A percentile compares a stretch with the other conserved stretches of the same genome.
These are phyloP conservation scores for Cladochytrium tenue DNA, from an alignment of 371 early-diverging fungal genomes.

Conservation along the genomic window DNA sequence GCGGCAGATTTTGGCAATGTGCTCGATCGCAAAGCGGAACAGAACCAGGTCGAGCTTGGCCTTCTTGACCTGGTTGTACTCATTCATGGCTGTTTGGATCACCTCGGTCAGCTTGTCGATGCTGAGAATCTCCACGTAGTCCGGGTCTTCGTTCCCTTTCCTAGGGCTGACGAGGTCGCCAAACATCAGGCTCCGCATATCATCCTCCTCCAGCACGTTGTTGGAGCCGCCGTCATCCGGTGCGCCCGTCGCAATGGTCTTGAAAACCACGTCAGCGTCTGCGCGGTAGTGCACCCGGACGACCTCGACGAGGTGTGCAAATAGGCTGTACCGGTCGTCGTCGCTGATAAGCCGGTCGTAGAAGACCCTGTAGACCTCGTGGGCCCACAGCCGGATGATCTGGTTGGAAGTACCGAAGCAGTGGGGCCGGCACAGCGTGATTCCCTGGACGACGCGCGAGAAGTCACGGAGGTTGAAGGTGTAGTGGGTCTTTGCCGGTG, in stretches of 20 bases:
- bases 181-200: constrained; percentile 50
- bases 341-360: constrained; percentile 57
- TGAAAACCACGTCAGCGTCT: constrained; percentile 49
- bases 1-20: constrained; percentile 52
- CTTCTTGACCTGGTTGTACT: constrained; percentile 61
- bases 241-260: constrained; percentile 37
- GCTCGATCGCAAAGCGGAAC: constrained; percentile 63
- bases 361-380: constrained; percentile 56
- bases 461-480: constrained; percentile 64
- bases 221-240: constrained; percentile 32
- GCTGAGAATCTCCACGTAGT: constrained; percentile 47
- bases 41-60: constrained; percentile 56
- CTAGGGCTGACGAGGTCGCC: constrained; percentile 46
- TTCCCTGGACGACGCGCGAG: constrained; percentile 54
- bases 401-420: constrained; percentile 27
- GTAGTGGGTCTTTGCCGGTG: constrained; percentile 64
- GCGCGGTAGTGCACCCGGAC: constrained; percentile 38
- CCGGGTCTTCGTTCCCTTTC: constrained; percentile 32
- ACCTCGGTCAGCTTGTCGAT: constrained; percentile 45
- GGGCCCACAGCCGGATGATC: constrained; percentile 53
- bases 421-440: constrained; percentile 43
- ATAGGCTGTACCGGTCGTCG: constrained; percentile 49
- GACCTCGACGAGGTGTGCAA: constrained; percentile 34
- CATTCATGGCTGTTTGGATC: constrained; percentile 36
- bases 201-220: constrained; percentile 43